Conservation (phyloP, 2,329 filamentous ascomycete species). For the Sordariomycetes sp. region DNA sequence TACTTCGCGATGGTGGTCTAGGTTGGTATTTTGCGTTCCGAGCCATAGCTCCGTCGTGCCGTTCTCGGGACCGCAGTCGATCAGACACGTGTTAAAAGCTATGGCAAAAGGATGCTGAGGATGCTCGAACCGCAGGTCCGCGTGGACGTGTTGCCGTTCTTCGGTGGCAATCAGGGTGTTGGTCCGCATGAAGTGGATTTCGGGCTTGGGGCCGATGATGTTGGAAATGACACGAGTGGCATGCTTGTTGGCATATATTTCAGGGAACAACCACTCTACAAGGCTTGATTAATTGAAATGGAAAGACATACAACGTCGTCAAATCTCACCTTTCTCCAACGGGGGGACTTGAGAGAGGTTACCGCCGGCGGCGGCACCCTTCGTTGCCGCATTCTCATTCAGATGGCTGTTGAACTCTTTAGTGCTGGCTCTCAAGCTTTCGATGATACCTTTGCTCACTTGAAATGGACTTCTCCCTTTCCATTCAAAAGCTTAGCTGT, state of each 20-base stretch:
- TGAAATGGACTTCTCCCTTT: slow-evolving; percentile 9
- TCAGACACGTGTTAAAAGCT: slow-evolving; percentile 5
- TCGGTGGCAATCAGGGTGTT: slow-evolving; percentile 10
- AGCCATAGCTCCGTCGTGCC: slow-evolving; percentile 11
- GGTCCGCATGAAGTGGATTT: slow-evolving; percentile 13
- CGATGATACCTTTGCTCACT: too few relatives aligned
- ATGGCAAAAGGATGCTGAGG: slow-evolving; percentile 6
- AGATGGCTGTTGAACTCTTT: slow-evolving; percentile 11
- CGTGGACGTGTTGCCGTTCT: slow-evolving; percentile 5
- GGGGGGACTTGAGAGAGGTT: slow-evolving; percentile 13
- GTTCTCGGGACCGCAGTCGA: slow-evolving; percentile 8
- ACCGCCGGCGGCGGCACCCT: slow-evolving; percentile 11
- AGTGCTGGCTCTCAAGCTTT: too few relatives aligned
- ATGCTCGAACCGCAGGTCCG: slow-evolving; percentile 6
- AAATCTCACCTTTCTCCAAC: slow-evolving; percentile 9
- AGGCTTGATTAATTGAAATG: neutral
- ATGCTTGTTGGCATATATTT: slow-evolving; percentile 18
- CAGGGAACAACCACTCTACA: slow-evolving; percentile 13
- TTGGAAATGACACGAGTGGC: slow-evolving; percentile 9
- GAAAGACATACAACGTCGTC: neutral
- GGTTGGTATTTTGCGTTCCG: slow-evolving; percentile 6
- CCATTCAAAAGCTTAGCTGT: slow-evolving; percentile 11
- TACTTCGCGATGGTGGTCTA: slow-evolving; percentile 3
- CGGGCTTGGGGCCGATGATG: slow-evolving; percentile 12
- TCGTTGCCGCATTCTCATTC: slow-evolving; percentile 9